Percentiles rank a stretch among this genome's conserved stretches.
Evolutionary conservation across 2,329 filamentous ascomycete genomes (phyloP).

Genomic region (Dactylellina drechsleri): DNA sequence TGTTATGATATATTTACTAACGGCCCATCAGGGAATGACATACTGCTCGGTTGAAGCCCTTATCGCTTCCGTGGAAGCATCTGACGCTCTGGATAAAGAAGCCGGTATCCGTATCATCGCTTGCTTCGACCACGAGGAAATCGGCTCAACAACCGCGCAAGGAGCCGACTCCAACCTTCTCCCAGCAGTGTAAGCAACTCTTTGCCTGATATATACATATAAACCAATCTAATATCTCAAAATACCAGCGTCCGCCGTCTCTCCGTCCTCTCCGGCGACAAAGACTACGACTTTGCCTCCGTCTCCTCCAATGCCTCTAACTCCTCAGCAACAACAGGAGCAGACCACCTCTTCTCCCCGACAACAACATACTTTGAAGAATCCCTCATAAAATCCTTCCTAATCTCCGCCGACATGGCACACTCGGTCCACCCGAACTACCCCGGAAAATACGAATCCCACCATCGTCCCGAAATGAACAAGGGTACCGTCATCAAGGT

Average conservation of each 20-base stretch:
- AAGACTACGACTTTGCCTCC: slow-evolving; percentile 71
- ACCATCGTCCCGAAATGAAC: slow-evolving; percentile 95
- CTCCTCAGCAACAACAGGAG: slow-evolving; percentile 62
- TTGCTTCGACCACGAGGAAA: slow-evolving; percentile 97
- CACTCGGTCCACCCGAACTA: slow-evolving; percentile 98
- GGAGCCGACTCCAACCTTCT: slow-evolving; percentile 93
- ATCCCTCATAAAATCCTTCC: slow-evolving; percentile 87
- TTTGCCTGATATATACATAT: not conserved
- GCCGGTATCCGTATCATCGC: slow-evolving; percentile 87
- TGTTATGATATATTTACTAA: slow-evolving; percentile 4
- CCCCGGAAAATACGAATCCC: slow-evolving; percentile 85
- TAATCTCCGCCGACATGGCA: slow-evolving; percentile 97
- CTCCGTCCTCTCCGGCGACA: slow-evolving; percentile 76
- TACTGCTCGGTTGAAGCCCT: slow-evolving; percentile 89
- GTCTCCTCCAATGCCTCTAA: slow-evolving; percentile 67
- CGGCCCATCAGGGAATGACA: slow-evolving; percentile 74
- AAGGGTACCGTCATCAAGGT: slow-evolving; percentile 96
- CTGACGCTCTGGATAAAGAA: slow-evolving; percentile 76
- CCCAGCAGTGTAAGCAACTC: slow-evolving; percentile 71
- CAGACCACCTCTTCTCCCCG: slow-evolving; percentile 46
- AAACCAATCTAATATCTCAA: too few species aligned
- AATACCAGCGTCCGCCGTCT: slow-evolving; percentile 74
- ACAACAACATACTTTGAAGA: slow-evolving; percentile 89
- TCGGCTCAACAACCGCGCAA: slow-evolving; percentile 90
- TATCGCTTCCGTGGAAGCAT: slow-evolving; percentile 77